Percentiles rank a stretch among this genome's conserved stretches.
Evolutionary conservation across 2,329 filamentous ascomycete genomes (phyloP).

Genomic region (Aspergillus sp.): DNA sequence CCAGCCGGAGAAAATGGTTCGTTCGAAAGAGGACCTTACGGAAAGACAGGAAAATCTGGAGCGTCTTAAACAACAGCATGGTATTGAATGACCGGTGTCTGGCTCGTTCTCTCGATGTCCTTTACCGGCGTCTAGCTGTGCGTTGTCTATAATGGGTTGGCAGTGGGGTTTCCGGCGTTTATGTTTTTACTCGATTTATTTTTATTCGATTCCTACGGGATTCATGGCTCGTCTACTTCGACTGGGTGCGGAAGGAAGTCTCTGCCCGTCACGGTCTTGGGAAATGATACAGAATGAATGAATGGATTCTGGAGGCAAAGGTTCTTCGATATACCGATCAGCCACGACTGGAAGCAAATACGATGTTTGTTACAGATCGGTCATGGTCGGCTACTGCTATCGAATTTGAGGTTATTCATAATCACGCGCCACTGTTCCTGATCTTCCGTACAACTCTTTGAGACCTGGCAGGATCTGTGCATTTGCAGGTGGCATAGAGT

Average conservation of each 20-base stretch:
- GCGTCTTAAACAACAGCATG: conserved; percentile 94
- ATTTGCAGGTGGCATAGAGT: too few relatives aligned
- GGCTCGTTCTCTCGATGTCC: conserved; percentile 23
- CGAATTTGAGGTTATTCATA: not conserved
- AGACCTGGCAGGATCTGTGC: not conserved
- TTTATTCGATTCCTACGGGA: conserved; percentile 23
- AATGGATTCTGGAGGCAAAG: conserved; percentile 11
- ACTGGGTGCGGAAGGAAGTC: conserved; percentile 20
- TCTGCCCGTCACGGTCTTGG: conserved; percentile 9
- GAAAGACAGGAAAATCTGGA: conserved; percentile 95
- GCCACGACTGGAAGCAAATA: conserved; percentile 3
- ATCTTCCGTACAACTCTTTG: not conserved
- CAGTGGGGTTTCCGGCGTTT: conserved; percentile 36
- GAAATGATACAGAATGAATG: conserved; percentile 14
- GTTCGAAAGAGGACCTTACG: conserved; percentile 87
- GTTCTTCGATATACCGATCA: conserved; percentile 11
- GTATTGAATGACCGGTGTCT: conserved; percentile 71
- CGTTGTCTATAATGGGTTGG: conserved; percentile 25
- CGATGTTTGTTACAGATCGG: conserved; percentile 1
- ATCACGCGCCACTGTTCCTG: not conserved
- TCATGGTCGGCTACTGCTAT: conserved; percentile 11
- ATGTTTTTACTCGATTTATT: conserved; percentile 2
- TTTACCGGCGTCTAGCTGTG: conserved; percentile 27
- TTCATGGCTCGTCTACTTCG: conserved; percentile 22
- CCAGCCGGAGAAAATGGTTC: conserved; percentile 69